Base-by-base conservation (phyloP, 176 grass and related monocot species). In the Poa pratensis region DNA sequence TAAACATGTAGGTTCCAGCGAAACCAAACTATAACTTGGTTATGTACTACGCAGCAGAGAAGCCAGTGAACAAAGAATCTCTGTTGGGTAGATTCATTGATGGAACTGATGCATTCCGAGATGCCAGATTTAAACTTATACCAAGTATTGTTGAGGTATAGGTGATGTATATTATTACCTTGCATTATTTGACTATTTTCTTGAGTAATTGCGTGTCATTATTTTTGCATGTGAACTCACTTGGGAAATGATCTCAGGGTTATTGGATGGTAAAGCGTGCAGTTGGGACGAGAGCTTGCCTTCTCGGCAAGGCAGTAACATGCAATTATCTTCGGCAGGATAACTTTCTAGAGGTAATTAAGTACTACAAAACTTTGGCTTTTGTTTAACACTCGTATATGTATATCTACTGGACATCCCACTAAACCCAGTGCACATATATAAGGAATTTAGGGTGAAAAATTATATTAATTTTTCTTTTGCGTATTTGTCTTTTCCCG, bases 191-290 rank as follows among this genome's bases (percentile, higher is more conserved):
- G 50, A 63, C 59, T 32, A 82, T 85, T n/a, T 73, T 48, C 42
- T 73, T 73, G 42, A 73, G 42, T 48, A 73, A 48, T 72, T 26
- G 39, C 6, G 0, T 50, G 45, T 48, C 69, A 73, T 46, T 73
- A 48, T 51, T 18, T 82, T 42, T 82, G 65, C 20, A 82, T 85
- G 22, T 85, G 16, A 58, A 78, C 81, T 87, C 37, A 65, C 80
- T 24, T 49, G 32, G 8, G 6, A 26, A 77, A 49, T 73, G 39
- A 54, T 80, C 15, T 84, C 62, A 98, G 96, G 93, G 96, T 50
- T 98, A 98, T 87, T 98, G 96, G 96, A 98, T 98, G 93, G 93
- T 98, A 72, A 98, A 98, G 34, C 91, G 96, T 48, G 96, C 96
- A 19, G 96, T 98, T 52, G 96, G 96, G 84, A 95, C 96, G 5